Evolutionary conservation across 805 yeast species (phyloP), one percentile per base, ranked within the genome.

Genomic region (Nakazawaea sp.): DNA sequence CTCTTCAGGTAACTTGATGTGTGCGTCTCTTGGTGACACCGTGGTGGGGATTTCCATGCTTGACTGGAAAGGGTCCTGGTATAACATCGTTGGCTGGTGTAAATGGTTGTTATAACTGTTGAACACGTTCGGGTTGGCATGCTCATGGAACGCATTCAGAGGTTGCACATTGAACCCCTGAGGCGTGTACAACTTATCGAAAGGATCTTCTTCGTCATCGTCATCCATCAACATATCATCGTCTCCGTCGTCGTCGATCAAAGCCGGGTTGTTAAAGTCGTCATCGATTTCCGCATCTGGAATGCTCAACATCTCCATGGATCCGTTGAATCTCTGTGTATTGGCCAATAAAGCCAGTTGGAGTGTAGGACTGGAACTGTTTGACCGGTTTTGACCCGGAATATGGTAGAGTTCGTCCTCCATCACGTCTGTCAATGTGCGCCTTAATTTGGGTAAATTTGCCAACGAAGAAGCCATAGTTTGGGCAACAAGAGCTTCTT

Each of bases 321-420:
- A 18, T 8, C 17, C 25, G 33, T 10, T 35, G 39, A 17, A 35
- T 37, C 38, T 26, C 7, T 21, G 7, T 10, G 10, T 8, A 10
- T 21, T 21, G 25, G 37, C 32, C 36, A 38, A 32, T 30, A 42
- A 35, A 13, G 41, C 32, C 12, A 30, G 30, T 26, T 30, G 40
- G 4, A 37, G 25, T 12, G 23, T 23, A 24, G 43, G 43, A 36
- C 58, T 46, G 34, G 29, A 9, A 13, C 10, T 8, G 45, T 50
- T 24, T 10, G 48, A 46, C 30, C 43, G 45, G 33, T 45, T 44
- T 32, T 39, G 45, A n/a, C 47, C 32, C n/a, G 66, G 66, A 18
- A 53, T 44, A 32, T 64, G 70, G 45, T 73, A 74, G 21, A 75
- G 56, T 42, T 75, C 82, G 38, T 76, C 81, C 43, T 75, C 81